phyloP scores from a whole-genome alignment of 371 early-diverging fungal genomes.

The Gilbertella persicaria region DNA sequence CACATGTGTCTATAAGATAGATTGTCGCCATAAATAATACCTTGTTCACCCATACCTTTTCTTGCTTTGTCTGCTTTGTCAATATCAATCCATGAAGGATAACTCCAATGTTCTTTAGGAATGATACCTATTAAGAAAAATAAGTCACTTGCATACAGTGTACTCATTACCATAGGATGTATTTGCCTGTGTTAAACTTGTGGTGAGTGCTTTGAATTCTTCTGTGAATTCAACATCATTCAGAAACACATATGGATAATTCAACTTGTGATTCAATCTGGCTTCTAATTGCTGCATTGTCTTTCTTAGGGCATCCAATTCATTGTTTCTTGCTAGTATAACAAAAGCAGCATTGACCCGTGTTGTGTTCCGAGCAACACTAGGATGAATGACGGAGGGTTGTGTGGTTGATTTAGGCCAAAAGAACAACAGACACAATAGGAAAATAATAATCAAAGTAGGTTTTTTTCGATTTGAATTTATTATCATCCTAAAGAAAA shows the following conservation, averaged over 20 bases:
- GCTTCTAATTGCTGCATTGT: slow-evolving; percentile 80
- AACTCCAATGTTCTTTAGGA: slow-evolving; percentile 77
- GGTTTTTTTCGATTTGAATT: no score
- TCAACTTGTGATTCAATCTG: slow-evolving; percentile 77
- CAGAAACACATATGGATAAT: slow-evolving; percentile 88
- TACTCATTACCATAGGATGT: slow-evolving; percentile 41
- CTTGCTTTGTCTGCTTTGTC: slow-evolving; percentile 60
- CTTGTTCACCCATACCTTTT: slow-evolving; percentile 53
- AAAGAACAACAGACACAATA: no score
- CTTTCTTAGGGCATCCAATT: slow-evolving; percentile 65
- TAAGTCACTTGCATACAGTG: no score
- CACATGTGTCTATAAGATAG: slow-evolving; percentile 94
- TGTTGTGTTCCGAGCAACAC: slow-evolving; percentile 23
- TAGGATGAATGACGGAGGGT: no score
- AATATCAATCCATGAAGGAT: slow-evolving; percentile 81
- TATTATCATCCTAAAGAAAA: no score
- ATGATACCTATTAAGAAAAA: slow-evolving; percentile 33
- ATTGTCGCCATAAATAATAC: slow-evolving; percentile 78
- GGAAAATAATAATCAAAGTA: no score
- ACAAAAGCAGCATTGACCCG: slow-evolving; percentile 71
- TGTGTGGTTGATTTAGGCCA: no score
- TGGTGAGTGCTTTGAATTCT: slow-evolving; percentile 66
- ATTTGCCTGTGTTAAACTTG: slow-evolving; percentile 52
- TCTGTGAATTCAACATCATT: slow-evolving; percentile 82
- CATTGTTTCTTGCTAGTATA: slow-evolving; percentile 70